Base-by-base conservation (phyloP, 345 rosid genomes). In the Viola odorata region DNA sequence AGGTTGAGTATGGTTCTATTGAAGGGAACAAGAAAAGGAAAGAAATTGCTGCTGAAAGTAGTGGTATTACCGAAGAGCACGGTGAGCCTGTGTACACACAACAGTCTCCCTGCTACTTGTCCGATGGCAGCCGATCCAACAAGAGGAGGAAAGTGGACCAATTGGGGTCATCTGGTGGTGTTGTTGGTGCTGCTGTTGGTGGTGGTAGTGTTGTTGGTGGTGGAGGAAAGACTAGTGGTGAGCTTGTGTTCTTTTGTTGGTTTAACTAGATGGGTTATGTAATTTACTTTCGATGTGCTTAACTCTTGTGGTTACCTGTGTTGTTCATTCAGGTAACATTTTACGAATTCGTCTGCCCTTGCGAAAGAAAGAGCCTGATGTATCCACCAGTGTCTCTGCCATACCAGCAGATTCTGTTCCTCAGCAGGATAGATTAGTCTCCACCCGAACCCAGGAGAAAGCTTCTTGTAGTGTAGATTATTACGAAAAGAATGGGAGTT, bases 11-110 rank as follows among this genome's bases (percentile, higher is more conserved):
- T 6, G 62, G 14, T 3, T 45, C 17, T 13, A 50, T 37, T 42
- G 40, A 44, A 6, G 13, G 12, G 17, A 58, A 37, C 2, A 38
- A 13, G 37, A 49, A 67, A 23, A 7, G 15, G 4, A 57, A 1
- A 5, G 65, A 67, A 0, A 85, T 74, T 36, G 84, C 79, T 55
- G 64, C 60, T 7, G 87, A 82, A 49, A 84, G 74, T 76, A 86
- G 94, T 78, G 74, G 68, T n/a, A 63, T 88, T 50, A 80, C 91
- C 0, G 81, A 82, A 65, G 98, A 91, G 55, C 84, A 79, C 55
- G 82, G 68, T 7, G 78, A 61, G 16, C 85, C 90, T 13, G 72
- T 76, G 23, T 65, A 57, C 57, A 17, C 59, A 0, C 70, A 23
- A 57, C 53, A 70, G 53, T 10, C 67, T 39, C 32, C 32, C 5